phyloP scores from a whole-genome alignment of 2,329 filamentous ascomycete species.

The Trichophyton simii region DNA sequence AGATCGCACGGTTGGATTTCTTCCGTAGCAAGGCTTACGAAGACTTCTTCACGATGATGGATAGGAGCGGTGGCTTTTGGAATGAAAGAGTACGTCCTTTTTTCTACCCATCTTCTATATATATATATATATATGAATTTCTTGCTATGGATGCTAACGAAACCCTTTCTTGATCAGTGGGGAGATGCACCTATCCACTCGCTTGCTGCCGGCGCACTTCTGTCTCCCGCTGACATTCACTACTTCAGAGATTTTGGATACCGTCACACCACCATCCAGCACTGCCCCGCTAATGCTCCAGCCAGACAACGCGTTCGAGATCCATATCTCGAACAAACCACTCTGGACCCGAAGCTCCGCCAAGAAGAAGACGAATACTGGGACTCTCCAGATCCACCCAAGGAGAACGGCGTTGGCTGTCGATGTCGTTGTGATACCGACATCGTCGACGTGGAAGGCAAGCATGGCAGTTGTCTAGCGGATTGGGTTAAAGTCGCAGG shows the following conservation, averaged over 20 bases:
- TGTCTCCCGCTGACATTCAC: slow-evolving; percentile 74
- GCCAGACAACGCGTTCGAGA: slow-evolving; percentile 68
- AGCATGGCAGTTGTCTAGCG: slow-evolving; percentile 84
- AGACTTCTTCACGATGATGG: slow-evolving; percentile 99
- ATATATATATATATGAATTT: slow-evolving; percentile 8
- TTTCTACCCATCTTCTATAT: slow-evolving; percentile 14
- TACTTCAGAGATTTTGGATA: slow-evolving; percentile 99
- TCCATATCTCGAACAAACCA: slow-evolving; percentile 72
- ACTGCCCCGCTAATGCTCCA: slow-evolving; percentile 92
- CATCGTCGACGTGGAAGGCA: slow-evolving; percentile 94
- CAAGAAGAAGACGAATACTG: slow-evolving; percentile 93
- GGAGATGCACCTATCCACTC: slow-evolving; percentile 98
- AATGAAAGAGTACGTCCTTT: slow-evolving; percentile 69
- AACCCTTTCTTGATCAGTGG: slow-evolving; percentile 52
- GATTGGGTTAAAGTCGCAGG: slow-evolving; percentile 98
- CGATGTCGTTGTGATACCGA: slow-evolving; percentile 94
- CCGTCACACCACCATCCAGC: slow-evolving; percentile 95
- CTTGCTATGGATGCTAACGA: slow-evolving; percentile 22
- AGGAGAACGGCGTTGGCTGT: slow-evolving; percentile 94
- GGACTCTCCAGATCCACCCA: slow-evolving; percentile 72
- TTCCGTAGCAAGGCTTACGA: slow-evolving; percentile 96
- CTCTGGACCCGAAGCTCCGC: slow-evolving; percentile 66
- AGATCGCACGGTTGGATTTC: slow-evolving; percentile 88
- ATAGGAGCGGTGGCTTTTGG: slow-evolving; percentile 95
- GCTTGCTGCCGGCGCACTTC: slow-evolving; percentile 77